Percentiles rank a stretch among this genome's conserved stretches.
phyloP scores from a whole-genome alignment of 768 basidiomycete genomes.

The Russula lepida region DNA sequence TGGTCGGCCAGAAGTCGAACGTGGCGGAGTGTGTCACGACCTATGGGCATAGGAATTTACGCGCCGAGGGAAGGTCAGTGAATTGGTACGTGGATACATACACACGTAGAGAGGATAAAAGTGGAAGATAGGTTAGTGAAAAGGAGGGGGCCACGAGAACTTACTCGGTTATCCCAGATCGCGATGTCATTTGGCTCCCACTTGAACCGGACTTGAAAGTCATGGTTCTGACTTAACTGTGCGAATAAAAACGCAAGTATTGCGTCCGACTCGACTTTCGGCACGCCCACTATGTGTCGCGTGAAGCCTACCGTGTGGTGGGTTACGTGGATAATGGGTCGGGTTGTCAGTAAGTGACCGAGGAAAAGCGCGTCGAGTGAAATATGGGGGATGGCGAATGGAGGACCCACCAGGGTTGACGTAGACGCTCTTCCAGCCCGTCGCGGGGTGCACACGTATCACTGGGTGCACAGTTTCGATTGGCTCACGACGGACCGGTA shows the following conservation, averaged over 20 bases:
- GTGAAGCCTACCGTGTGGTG: conserved; percentile 51
- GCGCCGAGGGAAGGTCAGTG: not conserved
- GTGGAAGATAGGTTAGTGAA: not conserved
- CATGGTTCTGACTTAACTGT: conserved; percentile 60
- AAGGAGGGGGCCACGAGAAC: conserved; percentile 18
- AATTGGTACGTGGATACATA: not conserved
- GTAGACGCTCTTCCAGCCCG: conserved; percentile 78
- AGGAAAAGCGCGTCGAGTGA: too few species aligned
- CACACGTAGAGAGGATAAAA: not conserved
- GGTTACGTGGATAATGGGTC: not conserved
- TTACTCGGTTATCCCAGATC: conserved; percentile 81
- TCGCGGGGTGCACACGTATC: conserved; percentile 77
- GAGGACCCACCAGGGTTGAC: conserved; percentile 57
- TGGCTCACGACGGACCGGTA: conserved; percentile 15
- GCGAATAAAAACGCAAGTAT: conserved; percentile 63
- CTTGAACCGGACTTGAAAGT: conserved; percentile 68
- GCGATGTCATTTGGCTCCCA: conserved; percentile 74
- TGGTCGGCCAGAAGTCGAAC: conserved; percentile 75
- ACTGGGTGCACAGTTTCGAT: conserved; percentile 51
- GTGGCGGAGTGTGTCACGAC: conserved; percentile 70
- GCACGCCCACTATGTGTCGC: conserved; percentile 65
- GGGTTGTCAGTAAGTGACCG: not conserved
- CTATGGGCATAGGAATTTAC: conserved; percentile 28
- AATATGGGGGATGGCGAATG: not conserved
- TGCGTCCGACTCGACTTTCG: conserved; percentile 74